phyloP scores from a whole-genome alignment of 208 protist species.

The Paratrypanosoma confusum region DNA sequence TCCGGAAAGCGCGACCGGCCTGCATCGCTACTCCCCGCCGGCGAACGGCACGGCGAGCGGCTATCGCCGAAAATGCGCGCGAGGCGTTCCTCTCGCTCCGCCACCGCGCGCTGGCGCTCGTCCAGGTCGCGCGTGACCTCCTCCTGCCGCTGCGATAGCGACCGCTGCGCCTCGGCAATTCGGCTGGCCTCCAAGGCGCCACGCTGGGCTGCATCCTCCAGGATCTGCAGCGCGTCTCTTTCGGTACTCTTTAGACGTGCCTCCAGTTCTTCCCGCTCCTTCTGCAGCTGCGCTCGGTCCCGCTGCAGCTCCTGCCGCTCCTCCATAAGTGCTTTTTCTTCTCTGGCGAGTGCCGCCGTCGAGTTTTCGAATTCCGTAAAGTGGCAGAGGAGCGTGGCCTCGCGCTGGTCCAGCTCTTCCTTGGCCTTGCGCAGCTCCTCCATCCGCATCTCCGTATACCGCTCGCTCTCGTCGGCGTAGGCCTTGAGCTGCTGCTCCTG shows the following conservation, averaged over 20 bases:
- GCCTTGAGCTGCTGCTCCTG: conserved; percentile 7
- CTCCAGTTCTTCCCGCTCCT: too few relatives aligned
- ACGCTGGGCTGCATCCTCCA: too few relatives aligned
- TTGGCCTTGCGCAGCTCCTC: not conserved
- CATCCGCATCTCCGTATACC: not conserved
- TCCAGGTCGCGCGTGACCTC: conserved; percentile 1
- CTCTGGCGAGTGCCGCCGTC: not conserved
- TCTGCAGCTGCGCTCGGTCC: not conserved
- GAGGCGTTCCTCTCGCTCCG: conserved; percentile 1
- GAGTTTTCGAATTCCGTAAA: not conserved
- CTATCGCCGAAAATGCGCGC: conserved; percentile 10
- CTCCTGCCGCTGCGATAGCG: conserved; percentile 13
- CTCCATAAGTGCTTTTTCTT: conserved; percentile 1
- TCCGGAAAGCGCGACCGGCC: too few relatives aligned
- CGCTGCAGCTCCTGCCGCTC: conserved; percentile 2
- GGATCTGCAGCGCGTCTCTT: too few relatives aligned
- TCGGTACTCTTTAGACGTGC: too few relatives aligned
- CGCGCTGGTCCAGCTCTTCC: not conserved
- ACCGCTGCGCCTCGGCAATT: conserved; percentile 5
- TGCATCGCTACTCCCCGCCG: not conserved
- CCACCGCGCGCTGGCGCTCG: not conserved
- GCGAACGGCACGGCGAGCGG: conserved; percentile 4
- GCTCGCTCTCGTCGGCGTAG: conserved; percentile 3
- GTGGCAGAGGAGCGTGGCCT: not conserved
- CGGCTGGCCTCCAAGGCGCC: too few relatives aligned